Base-by-base conservation (phyloP, 73 alveolate species). In the Uronychia binucleata region DNA sequence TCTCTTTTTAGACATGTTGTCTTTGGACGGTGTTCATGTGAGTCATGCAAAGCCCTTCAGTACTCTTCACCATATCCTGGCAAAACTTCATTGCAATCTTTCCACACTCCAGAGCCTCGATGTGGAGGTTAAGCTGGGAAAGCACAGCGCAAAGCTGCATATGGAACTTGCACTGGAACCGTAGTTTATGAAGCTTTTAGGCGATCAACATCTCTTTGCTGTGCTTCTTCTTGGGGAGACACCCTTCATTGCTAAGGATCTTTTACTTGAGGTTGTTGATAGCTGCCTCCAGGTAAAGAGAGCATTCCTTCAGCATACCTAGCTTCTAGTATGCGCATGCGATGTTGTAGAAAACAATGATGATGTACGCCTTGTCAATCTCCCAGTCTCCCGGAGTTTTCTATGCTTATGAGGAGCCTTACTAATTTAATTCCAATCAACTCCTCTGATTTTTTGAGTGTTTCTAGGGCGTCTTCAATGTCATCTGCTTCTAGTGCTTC, bases 271-370 rank as follows among this genome's bases (percentile, higher is more conserved):
- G 31, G 30, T 59, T 1, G 26, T 28, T 77, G 28, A 85, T 85
- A 8, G 91, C 85, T 77, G 57, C 86, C 25, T 77, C 33, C 28
- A 85, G 57, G 33, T 77, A 77, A 27, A 27, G 26, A 75, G 74
- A 30, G 59, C 91, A 85, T 77, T 76, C 58, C 27, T 85, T 82
- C 19, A 85, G 35, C 28, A 57, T 29, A 0, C 86, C 86, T 34
- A 76, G 14, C 77, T 77, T 85, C 59, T 85, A 77, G 77, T 30
- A 85, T 33, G 78, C 28, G 31, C 91, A 85, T 27, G 91, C 75
- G 5, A 77, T 13, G 46, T 85, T 85, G 34, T 85, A 85, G 35
- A 58, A 75, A 27, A 85, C 19, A 26, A 85, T 83, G 13, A 83
- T 31, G 28, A 85, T 14, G 31, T 85, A 85, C 28, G 35, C 77